Evolutionary conservation across 2,329 filamentous ascomycete species (phyloP).

Genomic region (Penicillium sp.): DNA sequence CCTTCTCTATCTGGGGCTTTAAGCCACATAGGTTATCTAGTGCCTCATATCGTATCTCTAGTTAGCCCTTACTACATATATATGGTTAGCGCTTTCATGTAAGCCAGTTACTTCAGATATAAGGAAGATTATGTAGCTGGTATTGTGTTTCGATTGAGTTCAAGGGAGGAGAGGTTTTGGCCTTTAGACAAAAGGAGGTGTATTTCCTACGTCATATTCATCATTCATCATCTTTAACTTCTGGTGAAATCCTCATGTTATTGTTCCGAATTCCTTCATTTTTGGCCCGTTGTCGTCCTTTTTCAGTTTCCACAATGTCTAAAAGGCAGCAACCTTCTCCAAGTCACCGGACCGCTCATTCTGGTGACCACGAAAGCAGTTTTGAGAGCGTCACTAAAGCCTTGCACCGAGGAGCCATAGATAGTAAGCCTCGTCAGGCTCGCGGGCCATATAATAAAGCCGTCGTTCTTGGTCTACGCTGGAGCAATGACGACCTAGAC

Average conservation of each 20-base stretch:
- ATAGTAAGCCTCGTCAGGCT: neutral
- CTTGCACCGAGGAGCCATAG: neutral
- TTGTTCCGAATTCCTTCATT: neutral
- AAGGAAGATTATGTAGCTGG: neutral
- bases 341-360: neutral
- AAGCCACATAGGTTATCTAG: neutral
- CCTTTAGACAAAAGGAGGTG: neutral
- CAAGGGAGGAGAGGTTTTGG: neutral
- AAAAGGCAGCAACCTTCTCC: neutral
- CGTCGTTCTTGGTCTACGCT: neutral
- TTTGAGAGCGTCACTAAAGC: neutral
- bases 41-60: neutral
- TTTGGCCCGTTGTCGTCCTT: neutral
- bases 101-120: neutral
- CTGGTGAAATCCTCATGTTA: neutral
- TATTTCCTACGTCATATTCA: neutral
- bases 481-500: neutral
- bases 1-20: neutral
- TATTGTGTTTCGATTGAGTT: neutral
- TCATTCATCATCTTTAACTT: neutral
- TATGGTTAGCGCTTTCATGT: neutral
- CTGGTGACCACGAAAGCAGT: neutral
- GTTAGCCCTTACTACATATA: neutral
- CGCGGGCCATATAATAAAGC: neutral
- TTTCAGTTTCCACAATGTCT: neutral